Conservation (phyloP, 176 grass and related monocot species). For the Carex myosuroides region DNA sequence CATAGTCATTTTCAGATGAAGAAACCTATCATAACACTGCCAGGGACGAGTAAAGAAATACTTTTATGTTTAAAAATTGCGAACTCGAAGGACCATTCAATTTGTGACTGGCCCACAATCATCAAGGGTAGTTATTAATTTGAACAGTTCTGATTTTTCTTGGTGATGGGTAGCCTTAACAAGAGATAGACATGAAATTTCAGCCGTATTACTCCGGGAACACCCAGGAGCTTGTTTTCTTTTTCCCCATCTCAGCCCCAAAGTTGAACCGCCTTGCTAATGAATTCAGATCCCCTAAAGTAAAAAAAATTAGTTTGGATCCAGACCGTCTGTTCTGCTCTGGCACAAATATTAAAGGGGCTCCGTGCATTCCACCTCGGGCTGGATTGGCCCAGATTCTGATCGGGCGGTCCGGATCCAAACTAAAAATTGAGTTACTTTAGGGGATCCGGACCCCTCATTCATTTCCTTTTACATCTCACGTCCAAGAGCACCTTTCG, state of each 20-base stretch:
- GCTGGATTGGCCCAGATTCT: too few relatives aligned
- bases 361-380: too few relatives aligned
- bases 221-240: not conserved
- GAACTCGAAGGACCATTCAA: not conserved
- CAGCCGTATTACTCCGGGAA: not conserved
- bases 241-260: not conserved
- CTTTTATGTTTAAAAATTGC: not conserved
- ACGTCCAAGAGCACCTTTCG: not conserved
- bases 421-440: too few relatives aligned
- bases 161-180: not conserved
- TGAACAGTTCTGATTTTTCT: not conserved
- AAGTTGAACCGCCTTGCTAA: not conserved
- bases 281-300: too few relatives aligned
- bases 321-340: too few relatives aligned
- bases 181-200: not conserved
- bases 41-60: not conserved
- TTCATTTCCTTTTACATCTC: too few relatives aligned
- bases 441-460: too few relatives aligned
- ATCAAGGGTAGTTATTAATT: not conserved
- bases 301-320: too few relatives aligned
- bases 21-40: not conserved
- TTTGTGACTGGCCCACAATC: not conserved
- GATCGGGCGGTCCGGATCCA: too few relatives aligned
- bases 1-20: not conserved
- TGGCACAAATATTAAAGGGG: too few relatives aligned